phyloP scores from a whole-genome alignment of 345 rosid genomes.

The Aquilaria sinensis region DNA sequence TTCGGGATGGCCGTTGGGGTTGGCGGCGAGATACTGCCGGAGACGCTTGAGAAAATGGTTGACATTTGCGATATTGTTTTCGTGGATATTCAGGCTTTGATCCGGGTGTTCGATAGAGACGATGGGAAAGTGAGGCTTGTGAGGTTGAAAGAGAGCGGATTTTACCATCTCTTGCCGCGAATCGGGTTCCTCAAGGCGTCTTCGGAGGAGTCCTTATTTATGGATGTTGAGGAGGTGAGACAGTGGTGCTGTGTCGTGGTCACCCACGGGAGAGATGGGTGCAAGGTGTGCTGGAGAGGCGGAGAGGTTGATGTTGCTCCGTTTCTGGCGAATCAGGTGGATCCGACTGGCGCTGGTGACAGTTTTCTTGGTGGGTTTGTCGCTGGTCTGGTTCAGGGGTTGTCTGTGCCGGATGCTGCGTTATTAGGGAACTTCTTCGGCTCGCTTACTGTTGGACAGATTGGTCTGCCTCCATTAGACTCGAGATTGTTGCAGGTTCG shows the following conservation, averaged over 20 bases:
- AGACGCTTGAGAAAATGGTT: conserved; percentile 77
- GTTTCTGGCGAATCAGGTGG: conserved; percentile 63
- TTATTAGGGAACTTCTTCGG: conserved; percentile 88
- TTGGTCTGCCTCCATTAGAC: conserved; percentile 80
- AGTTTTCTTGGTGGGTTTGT: conserved; percentile 84
- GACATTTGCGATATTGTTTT: conserved; percentile 62
- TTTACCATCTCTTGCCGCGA: conserved; percentile 44
- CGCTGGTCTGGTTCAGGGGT: conserved; percentile 67
- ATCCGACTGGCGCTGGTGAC: conserved; percentile 99
- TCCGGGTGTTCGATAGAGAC: conserved; percentile 50
- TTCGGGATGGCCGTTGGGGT: conserved; percentile 95
- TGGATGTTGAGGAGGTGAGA: conserved; percentile 81
- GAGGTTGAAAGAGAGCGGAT: conserved; percentile 51
- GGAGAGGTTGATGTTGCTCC: conserved; percentile 50
- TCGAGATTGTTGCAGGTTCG: conserved; percentile 61
- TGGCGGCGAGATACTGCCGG: conserved; percentile 87
- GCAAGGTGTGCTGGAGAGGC: conserved; percentile 50
- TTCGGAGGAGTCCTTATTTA: conserved; percentile 65
- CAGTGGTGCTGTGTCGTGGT: conserved; percentile 78
- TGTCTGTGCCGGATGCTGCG: conserved; percentile 88
- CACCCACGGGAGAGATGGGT: conserved; percentile 83
- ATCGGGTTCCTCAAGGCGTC: conserved; percentile 85
- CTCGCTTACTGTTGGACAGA: conserved; percentile 80
- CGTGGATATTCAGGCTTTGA: conserved; percentile 82
- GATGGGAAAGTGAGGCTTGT: conserved; percentile 74